Conservation (phyloP, 2,329 filamentous ascomycete genomes). For the Alternaria hordeiaustralica region DNA sequence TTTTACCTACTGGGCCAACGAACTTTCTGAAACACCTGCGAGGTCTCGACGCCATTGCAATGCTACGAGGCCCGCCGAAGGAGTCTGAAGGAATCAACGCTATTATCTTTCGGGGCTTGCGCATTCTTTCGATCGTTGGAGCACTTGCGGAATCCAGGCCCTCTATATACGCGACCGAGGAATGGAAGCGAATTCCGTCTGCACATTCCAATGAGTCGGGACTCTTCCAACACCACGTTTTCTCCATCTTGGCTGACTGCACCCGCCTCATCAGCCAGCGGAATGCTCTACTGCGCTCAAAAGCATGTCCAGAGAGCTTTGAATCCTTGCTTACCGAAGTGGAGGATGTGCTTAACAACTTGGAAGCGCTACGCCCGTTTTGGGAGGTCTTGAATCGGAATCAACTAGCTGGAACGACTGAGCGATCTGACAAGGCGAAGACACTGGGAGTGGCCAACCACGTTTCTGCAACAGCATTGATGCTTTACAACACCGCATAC, state of each 20-base stretch:
- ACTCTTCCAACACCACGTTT: slow-evolving; percentile 26
- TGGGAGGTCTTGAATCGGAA: slow-evolving; percentile 26
- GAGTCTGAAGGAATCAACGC: slow-evolving; percentile 12
- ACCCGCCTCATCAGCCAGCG: slow-evolving; percentile 25
- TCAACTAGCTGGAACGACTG: slow-evolving; percentile 3
- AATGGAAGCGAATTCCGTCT: slow-evolving; percentile 32
- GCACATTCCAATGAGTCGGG: slow-evolving; percentile 13
- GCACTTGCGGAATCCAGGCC: slow-evolving; percentile 24
- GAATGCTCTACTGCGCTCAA: slow-evolving; percentile 5
- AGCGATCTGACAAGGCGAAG: slow-evolving; percentile 9
- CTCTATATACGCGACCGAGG: slow-evolving; percentile 27
- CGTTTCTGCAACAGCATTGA: slow-evolving; percentile 27
- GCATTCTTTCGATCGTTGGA: slow-evolving; percentile 32
- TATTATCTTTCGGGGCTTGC: slow-evolving; percentile 27
- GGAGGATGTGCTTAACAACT: background rate
- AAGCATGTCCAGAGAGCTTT: background rate
- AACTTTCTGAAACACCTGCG: slow-evolving; percentile 38
- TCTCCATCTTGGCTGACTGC: slow-evolving; percentile 33
- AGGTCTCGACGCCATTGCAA: slow-evolving; percentile 37
- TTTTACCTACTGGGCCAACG: slow-evolving; percentile 33
- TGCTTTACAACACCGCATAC: slow-evolving; percentile 34
- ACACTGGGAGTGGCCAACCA: slow-evolving; percentile 26
- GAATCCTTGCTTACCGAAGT: slow-evolving; percentile 14
- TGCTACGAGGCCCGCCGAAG: slow-evolving; percentile 29
- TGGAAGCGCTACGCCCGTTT: slow-evolving; percentile 16